Evolutionary conservation across 345 rosid genomes (phyloP).

Genomic region (Noccaea caerulescens): DNA sequence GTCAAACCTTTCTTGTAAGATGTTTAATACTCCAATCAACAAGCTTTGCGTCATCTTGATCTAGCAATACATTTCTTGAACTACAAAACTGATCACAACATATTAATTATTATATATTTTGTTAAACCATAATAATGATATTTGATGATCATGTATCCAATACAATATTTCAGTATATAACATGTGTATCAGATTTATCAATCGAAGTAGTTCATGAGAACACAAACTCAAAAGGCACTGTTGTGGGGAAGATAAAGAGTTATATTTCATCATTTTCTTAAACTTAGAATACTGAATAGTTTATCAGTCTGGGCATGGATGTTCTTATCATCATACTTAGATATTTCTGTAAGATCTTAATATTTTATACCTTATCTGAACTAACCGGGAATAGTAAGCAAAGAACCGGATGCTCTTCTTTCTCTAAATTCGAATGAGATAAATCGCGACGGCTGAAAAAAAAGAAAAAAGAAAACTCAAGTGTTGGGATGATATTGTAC

Average conservation of each 20-base stretch:
- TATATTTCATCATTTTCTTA: not conserved
- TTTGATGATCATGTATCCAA: not conserved
- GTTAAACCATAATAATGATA: not conserved
- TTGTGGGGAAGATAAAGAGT: too few species aligned
- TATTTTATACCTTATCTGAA: not conserved
- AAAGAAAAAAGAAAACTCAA: not conserved
- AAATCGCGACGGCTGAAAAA: conserved; percentile 19
- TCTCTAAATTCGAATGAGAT: conserved; percentile 32
- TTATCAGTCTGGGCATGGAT: too few species aligned
- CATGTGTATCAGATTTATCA: not conserved
- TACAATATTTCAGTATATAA: too few species aligned
- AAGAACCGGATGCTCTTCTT: conserved; percentile 12
- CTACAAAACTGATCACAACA: not conserved
- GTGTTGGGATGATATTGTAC: conserved; percentile 26
- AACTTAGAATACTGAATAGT: too few species aligned
- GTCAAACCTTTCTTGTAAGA: conserved; percentile 18
- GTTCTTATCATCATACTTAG: too few species aligned
- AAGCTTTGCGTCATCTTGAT: conserved; percentile 6
- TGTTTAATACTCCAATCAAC: not conserved
- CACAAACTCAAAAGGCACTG: not conserved
- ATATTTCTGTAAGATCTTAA: conserved; percentile 3
- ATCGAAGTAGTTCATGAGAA: not conserved
- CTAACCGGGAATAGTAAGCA: conserved; percentile 24
- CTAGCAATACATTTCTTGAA: conserved; percentile 9
- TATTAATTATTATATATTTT: not conserved